Base-by-base conservation (phyloP, 345 rosid genomes). In the Bruguiera sexangula region DNA sequence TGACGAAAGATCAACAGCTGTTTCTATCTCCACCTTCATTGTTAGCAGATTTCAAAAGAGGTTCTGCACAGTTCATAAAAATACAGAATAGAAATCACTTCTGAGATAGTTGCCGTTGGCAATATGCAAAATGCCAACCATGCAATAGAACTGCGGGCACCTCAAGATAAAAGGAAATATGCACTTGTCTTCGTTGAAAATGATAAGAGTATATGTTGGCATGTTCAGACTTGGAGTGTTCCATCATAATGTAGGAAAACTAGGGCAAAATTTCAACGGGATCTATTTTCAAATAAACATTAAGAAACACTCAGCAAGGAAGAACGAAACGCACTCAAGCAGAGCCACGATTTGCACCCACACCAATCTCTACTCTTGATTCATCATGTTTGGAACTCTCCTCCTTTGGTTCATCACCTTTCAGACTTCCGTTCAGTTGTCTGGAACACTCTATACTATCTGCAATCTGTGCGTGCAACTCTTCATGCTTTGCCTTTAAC, bases 401-500 rank as follows among this genome's bases (percentile, higher is more conserved):
- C 20, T 68, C 60, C 53, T 22, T 36, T n/a, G 61, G 19, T 60
- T 66, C 53, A 27, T 62, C 71, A 50, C 75, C 67, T 67, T 73
- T 75, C 69, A 78, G 21, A 69, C 74, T 82, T 75, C 81, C 88
- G 50, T 83, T 72, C 39, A 80, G 69, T 63, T 63, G 89, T 61
- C 53, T 74, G 57, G 68, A 69, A 65, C 75, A 62, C 60, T 76
- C 81, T 27, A 75, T 57, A 8, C 73, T 85, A 75, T 81, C 79
- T 58, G 83, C 80, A 6, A 86, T 72, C 80, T 85, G 86, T 52
- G 65, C 76, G 63, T 65, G 72, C 26, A 89, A 75, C 81, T 79
- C 80, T 48, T 86, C 92, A 69, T 85, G 85, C 71, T 88, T 81
- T 46, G 67, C 80, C 78, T 83, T 84, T 27, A 89, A 75, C 67